phyloP scores from a whole-genome alignment of 2,329 filamentous ascomycete species.

The Didymella keratinophila region DNA sequence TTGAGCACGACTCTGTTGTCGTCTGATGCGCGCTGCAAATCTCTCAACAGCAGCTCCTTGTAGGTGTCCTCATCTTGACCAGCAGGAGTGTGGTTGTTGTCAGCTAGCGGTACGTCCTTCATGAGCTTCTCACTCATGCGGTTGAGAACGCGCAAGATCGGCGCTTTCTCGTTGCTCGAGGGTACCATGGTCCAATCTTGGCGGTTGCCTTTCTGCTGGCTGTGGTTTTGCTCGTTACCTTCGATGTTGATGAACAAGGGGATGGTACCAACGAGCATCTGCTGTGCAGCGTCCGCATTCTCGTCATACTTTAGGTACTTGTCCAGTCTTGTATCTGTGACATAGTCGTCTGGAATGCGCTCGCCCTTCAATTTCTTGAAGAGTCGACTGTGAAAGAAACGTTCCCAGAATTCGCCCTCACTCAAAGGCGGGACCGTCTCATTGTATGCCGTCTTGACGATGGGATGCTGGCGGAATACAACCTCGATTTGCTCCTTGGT shows the following conservation, averaged over 20 bases:
- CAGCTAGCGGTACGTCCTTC: slow-evolving; percentile 81
- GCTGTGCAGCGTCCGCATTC: slow-evolving; percentile 54
- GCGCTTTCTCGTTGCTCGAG: slow-evolving; percentile 74
- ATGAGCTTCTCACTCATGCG: slow-evolving; percentile 92
- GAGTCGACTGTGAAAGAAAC: slow-evolving; percentile 90
- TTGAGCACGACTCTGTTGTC: slow-evolving; percentile 84
- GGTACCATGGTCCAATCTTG: slow-evolving; percentile 92
- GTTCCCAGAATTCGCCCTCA: slow-evolving; percentile 87
- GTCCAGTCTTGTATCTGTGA: slow-evolving; percentile 81
- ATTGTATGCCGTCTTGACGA: slow-evolving; percentile 90
- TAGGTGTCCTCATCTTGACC: slow-evolving; percentile 77
- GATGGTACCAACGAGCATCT: slow-evolving; percentile 67
- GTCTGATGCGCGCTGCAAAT: slow-evolving; percentile 76
- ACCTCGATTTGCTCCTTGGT: slow-evolving; percentile 91
- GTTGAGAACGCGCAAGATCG: slow-evolving; percentile 89
- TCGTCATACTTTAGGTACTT: slow-evolving; percentile 82
- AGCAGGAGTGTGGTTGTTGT: slow-evolving; percentile 70
- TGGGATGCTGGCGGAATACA: slow-evolving; percentile 90
- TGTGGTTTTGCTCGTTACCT: slow-evolving; percentile 94
- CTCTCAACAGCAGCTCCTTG: slow-evolving; percentile 76
- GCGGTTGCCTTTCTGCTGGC: slow-evolving; percentile 83
- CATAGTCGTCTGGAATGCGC: slow-evolving; percentile 79
- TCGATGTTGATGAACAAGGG: slow-evolving; percentile 92
- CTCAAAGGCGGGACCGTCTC: slow-evolving; percentile 81
- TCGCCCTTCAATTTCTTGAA: slow-evolving; percentile 93